These are phyloP conservation scores for Rubia peregrina DNA, from an alignment of 305 asterid genomes.

Conservation along the genomic window DNA sequence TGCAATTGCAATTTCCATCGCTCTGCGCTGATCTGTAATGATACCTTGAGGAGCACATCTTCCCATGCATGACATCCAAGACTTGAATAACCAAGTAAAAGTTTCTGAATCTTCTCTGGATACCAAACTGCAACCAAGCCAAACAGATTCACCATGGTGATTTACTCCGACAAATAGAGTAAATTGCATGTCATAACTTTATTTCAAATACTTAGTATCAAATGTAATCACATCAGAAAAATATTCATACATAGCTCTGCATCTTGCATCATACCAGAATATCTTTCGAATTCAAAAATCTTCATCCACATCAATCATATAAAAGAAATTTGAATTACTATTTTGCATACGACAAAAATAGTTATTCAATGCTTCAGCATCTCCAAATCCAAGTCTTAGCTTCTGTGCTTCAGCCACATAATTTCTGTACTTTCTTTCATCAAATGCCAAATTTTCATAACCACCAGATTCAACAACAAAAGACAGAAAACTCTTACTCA, in stretches of 20 bases:
- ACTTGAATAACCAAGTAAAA: not conserved
- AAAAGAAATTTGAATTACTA: not conserved
- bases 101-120: not conserved
- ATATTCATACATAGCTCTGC: not conserved
- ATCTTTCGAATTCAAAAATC: not conserved
- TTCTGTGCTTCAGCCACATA: too few relatives aligned
- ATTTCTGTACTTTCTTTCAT: too few relatives aligned
- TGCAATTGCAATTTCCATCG: not conserved
- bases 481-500: too few relatives aligned
- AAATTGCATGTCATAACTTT: not conserved
- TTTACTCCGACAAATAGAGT: too few relatives aligned
- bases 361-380: not conserved
- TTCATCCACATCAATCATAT: not conserved
- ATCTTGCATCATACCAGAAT: not conserved
- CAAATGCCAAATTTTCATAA: too few relatives aligned
- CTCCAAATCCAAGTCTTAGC: too few relatives aligned
- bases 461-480: too few relatives aligned
- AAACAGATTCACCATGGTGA: not conserved
- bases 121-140: not conserved
- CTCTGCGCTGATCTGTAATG: not conserved
- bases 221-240: too few relatives aligned
- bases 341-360: not conserved
- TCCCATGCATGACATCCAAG: not conserved
- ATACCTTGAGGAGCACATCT: not conserved
- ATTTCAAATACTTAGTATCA: not conserved